A percentile compares a stretch with the other conserved stretches of the same genome.
phyloP scores from a whole-genome alignment of 2,329 filamentous ascomycete genomes.

The Acephala macrosclerotiorum region DNA sequence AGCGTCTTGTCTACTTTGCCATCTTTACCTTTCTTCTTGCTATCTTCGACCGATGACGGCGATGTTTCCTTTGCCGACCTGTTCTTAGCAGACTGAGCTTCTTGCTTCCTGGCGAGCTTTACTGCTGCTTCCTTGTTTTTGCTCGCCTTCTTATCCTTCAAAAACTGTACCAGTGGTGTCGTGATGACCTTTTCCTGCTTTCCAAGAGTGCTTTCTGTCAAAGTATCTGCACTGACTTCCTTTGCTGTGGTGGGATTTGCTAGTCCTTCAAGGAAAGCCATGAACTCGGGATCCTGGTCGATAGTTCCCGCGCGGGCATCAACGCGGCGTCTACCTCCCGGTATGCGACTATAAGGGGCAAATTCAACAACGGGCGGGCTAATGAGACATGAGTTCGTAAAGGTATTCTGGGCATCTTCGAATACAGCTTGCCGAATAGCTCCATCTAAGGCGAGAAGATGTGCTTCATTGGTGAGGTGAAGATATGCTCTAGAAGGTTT shows the following conservation, averaged over 20 bases:
- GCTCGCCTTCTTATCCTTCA: constrained; percentile 91
- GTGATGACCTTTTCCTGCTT: constrained; percentile 70
- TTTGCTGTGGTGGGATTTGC: constrained; percentile 70
- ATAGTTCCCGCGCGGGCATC: constrained; percentile 94
- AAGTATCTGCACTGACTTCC: constrained; percentile 54
- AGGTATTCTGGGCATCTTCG: constrained; percentile 82
- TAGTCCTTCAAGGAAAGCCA: constrained; percentile 87
- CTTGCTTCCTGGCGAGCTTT: constrained; percentile 60
- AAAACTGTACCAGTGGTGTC: constrained; percentile 88
- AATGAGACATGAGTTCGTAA: constrained; percentile 74
- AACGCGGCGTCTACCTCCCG: constrained; percentile 74
- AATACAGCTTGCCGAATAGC: constrained; percentile 74
- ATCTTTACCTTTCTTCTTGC: constrained; percentile 66
- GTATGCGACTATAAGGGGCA: constrained; percentile 83
- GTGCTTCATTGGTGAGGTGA: constrained; percentile 75
- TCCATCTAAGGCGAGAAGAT: constrained; percentile 73
- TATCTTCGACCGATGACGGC: constrained; percentile 50
- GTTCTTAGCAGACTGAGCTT: constrained; percentile 55
- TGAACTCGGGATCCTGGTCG: constrained; percentile 95
- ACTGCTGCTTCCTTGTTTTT: constrained; percentile 64
- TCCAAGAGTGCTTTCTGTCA: constrained; percentile 27
- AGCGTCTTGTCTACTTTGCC: constrained; percentile 65
- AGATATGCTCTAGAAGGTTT: constrained; percentile 82
- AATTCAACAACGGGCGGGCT: constrained; percentile 84
- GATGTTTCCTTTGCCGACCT: constrained; percentile 61